Percentiles rank a stretch among this genome's conserved stretches.
phyloP scores from a whole-genome alignment of 306 rosid species.

The Canavalia ensiformis region DNA sequence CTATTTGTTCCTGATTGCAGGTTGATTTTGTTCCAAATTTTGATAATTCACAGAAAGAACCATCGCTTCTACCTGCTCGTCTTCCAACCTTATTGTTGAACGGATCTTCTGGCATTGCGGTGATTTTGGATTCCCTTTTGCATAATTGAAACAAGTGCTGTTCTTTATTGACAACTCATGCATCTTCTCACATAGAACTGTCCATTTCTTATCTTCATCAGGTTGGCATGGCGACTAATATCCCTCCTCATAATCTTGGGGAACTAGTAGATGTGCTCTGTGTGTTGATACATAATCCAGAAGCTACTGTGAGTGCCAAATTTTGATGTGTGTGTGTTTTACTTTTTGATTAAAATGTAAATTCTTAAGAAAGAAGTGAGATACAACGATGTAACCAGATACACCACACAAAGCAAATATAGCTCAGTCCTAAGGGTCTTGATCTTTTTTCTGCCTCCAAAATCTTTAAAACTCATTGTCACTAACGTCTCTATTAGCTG shows the following conservation, averaged over 20 bases:
- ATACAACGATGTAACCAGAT: neutral
- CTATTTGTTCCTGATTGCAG: constrained; percentile 55
- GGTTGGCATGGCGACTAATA: constrained; percentile 99
- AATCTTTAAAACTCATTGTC: neutral
- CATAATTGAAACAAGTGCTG: constrained; percentile 25
- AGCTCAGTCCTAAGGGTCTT: neutral
- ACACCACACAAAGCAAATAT: neutral
- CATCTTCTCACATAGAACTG: constrained; percentile 41
- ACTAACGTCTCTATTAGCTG: neutral
- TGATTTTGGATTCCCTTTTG: constrained; percentile 53
- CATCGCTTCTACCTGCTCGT: constrained; percentile 92
- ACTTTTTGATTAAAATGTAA: neutral
- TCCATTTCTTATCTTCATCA: constrained; percentile 48
- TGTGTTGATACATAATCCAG: constrained; percentile 90
- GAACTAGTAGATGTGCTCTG: constrained; percentile 92
- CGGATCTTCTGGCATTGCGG: constrained; percentile 99
- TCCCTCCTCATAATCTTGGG: constrained; percentile 98
- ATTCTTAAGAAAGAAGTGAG: neutral
- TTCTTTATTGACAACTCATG: constrained; percentile 27
- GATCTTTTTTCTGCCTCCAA: neutral
- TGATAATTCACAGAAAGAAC: constrained; percentile 96
- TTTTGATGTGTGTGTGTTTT: neutral
- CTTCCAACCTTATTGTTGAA: constrained; percentile 90
- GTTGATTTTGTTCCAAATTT: constrained; percentile 94
- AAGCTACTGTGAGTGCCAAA: constrained; percentile 80